phyloP scores from a whole-genome alignment of 768 basidiomycete species.

The Cystobasidium ongulense region DNA sequence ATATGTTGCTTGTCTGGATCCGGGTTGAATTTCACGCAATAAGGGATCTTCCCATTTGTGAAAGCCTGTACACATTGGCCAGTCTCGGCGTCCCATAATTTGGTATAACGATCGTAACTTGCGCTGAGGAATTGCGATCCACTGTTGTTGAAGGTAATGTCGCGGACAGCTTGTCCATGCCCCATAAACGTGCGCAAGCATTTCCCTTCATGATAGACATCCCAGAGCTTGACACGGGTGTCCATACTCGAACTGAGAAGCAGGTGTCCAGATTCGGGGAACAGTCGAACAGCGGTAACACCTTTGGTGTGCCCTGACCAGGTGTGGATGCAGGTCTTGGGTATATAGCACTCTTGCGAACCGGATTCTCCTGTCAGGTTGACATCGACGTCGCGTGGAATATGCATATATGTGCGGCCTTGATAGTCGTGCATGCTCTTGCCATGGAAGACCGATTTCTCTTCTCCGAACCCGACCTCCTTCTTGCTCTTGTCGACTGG shows the following conservation, averaged over 20 bases:
- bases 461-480: slow-evolving; percentile 70
- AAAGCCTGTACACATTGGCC: slow-evolving; percentile 92
- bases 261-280: slow-evolving; percentile 87
- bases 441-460: slow-evolving; percentile 92
- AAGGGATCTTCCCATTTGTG: slow-evolving; percentile 94
- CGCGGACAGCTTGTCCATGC: slow-evolving; percentile 92
- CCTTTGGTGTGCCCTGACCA: slow-evolving; percentile 98
- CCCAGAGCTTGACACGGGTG: slow-evolving; percentile 98
- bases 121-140: slow-evolving; percentile 83
- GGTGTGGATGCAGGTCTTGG: slow-evolving; percentile 90
- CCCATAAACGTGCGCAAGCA: slow-evolving; percentile 95
- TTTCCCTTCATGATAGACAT: slow-evolving; percentile 91
- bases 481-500: slow-evolving; percentile 35
- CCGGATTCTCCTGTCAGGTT: slow-evolving; percentile 68
- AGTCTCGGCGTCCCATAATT: slow-evolving; percentile 98
- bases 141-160: slow-evolving; percentile 88
- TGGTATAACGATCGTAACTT: slow-evolving; percentile 93
- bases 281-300: slow-evolving; percentile 83
- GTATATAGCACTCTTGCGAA: slow-evolving; percentile 83
- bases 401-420: slow-evolving; percentile 91
- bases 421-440: slow-evolving; percentile 95
- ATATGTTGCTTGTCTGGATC: slow-evolving; percentile 92
- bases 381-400: slow-evolving; percentile 74
- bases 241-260: slow-evolving; percentile 94
- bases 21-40: slow-evolving; percentile 90